phyloP scores from a whole-genome alignment of 2,329 filamentous ascomycete species.

The Thielaviopsis euricoi region DNA sequence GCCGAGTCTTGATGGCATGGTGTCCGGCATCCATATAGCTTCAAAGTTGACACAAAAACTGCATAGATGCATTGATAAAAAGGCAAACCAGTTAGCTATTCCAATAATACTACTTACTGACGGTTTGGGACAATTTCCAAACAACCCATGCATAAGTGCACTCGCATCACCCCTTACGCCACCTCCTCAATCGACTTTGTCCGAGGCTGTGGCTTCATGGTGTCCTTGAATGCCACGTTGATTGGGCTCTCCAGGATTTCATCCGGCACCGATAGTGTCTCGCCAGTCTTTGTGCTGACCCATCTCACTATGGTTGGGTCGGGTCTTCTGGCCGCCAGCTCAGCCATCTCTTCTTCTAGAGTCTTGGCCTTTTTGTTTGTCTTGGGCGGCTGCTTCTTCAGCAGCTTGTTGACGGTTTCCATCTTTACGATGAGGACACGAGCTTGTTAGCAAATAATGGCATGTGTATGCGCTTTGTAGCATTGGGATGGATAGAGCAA shows the following conservation, averaged over 20 bases:
- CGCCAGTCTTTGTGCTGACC: constrained; percentile 50
- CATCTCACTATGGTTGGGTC: constrained; percentile 52
- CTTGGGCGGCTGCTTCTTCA: constrained; percentile 74
- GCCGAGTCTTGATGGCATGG: neutral
- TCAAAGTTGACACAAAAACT: neutral
- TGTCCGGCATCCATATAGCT: neutral
- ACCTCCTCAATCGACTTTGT: constrained; percentile 40
- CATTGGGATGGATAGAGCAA: neutral
- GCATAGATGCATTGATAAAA: neutral
- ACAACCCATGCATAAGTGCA: neutral
- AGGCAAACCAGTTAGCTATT: neutral
- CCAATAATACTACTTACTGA: neutral
- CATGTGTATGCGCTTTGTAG: neutral
- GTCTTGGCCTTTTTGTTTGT: constrained; percentile 37
- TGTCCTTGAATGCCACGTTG: constrained; percentile 37
- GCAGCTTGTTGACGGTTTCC: constrained; percentile 80
- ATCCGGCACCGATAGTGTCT: constrained; percentile 44
- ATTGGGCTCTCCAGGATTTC: constrained; percentile 50
- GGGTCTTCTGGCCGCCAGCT: constrained; percentile 33
- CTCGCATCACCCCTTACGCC: constrained; percentile 17
- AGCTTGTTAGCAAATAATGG: neutral
- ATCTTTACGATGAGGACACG: constrained; percentile 40
- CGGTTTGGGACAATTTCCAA: neutral
- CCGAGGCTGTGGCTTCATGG: constrained; percentile 13
- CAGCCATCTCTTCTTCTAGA: constrained; percentile 21